Conservation (phyloP, 106 monocot species). For the Triglochin maritima region DNA sequence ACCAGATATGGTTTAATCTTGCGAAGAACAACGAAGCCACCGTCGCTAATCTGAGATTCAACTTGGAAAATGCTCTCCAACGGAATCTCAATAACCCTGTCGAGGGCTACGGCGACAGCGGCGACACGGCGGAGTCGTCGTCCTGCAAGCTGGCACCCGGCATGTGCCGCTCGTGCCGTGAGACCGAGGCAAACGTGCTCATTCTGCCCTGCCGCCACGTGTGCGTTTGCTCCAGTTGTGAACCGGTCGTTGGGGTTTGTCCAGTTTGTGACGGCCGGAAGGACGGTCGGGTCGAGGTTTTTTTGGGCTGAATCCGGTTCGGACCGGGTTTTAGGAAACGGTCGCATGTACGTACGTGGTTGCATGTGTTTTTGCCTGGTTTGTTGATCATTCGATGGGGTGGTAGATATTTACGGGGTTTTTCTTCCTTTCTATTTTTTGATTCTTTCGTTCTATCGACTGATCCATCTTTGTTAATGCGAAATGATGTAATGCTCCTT, state of each 20-base stretch:
- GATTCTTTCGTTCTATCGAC: background rate
- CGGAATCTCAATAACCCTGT: background rate
- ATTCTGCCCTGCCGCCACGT: constrained; percentile 65
- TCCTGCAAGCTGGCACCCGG: background rate
- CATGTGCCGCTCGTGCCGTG: constrained; percentile 35
- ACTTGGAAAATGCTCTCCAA: constrained; percentile 9
- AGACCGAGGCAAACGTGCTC: constrained; percentile 35
- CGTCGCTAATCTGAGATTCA: background rate
- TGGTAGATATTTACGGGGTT: background rate
- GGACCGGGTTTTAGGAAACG: no score
- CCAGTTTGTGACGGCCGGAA: constrained; percentile 37
- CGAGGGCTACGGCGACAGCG: constrained; percentile 35
- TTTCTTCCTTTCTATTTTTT: background rate
- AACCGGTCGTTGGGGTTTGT: constrained; percentile 22
- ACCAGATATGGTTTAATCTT: constrained; percentile 5
- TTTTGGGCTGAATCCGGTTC: constrained; percentile 17
- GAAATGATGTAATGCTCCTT: no score
- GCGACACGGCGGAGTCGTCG: background rate
- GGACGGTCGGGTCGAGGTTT: constrained; percentile 42
- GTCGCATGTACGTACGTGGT: no score
- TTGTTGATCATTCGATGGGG: background rate
- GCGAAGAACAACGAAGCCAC: constrained; percentile 8
- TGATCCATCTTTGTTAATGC: background rate
- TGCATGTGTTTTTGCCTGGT: background rate
- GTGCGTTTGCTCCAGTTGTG: constrained; percentile 46